Evolutionary conservation across 2,329 filamentous ascomycete genomes (phyloP).

Genomic region (Epichloe brachyelytri): DNA sequence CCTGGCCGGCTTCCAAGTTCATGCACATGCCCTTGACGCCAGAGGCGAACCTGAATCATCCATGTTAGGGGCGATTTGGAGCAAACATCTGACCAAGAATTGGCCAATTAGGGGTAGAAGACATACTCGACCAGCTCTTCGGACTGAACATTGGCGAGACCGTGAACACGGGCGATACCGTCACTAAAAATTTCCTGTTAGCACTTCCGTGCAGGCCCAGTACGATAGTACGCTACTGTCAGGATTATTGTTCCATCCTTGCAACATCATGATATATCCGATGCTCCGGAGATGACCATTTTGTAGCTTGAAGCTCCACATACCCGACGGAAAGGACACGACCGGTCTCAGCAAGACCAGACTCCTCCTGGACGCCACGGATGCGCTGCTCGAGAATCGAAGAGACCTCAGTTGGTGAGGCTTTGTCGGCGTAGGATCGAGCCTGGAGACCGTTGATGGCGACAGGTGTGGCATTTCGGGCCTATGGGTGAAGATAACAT

Average conservation of each 20-base stretch:
- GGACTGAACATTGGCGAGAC: conserved; percentile 99
- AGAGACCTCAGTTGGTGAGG: conserved; percentile 92
- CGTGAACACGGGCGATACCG: conserved; percentile 99
- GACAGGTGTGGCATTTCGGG: conserved; percentile 74
- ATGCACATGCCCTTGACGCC: conserved; percentile 99
- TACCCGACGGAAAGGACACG: conserved; percentile 98
- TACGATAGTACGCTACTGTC: neutral
- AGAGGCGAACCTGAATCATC: conserved; percentile 72
- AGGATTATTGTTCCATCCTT: neutral
- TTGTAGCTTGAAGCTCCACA: conserved; percentile 29
- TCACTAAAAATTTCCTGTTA: conserved; percentile 53
- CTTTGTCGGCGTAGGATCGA: conserved; percentile 88
- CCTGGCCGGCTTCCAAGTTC: conserved; percentile 99
- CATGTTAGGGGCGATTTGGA: conserved; percentile 10
- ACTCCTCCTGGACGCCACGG: conserved; percentile 94
- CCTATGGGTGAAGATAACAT: conserved; percentile 44
- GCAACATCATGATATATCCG: neutral
- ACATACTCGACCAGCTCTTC: conserved; percentile 99
- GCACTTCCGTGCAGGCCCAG: conserved; percentile 5
- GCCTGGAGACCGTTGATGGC: conserved; percentile 49
- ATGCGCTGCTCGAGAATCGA: conserved; percentile 99
- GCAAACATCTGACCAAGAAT: neutral
- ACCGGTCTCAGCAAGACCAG: conserved; percentile 92
- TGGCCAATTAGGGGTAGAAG: conserved; percentile 3
- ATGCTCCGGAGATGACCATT: neutral